Percentiles rank a stretch among this genome's conserved stretches.
Conservation (phyloP, 2,329 filamentous ascomycete genomes). For the Epichloe sylvatica region DNA sequence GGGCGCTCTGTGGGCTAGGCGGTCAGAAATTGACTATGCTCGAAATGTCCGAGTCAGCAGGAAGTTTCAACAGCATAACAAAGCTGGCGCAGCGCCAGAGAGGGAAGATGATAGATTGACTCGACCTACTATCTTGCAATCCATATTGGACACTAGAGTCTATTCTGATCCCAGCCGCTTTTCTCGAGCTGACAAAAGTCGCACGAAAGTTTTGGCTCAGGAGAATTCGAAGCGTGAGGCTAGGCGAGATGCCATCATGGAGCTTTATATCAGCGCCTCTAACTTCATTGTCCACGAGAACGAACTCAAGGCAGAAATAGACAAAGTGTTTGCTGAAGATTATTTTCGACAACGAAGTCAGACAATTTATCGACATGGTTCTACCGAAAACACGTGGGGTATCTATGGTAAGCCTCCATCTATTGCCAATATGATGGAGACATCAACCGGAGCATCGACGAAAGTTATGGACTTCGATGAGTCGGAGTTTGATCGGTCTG, state of each 20-base stretch:
- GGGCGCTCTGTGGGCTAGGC: conserved; percentile 52
- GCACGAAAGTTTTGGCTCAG: conserved; percentile 29
- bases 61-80: conserved; percentile 33
- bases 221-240: conserved; percentile 36
- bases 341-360: conserved; percentile 30
- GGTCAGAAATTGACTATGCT: conserved; percentile 29
- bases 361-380: conserved; percentile 17
- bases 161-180: conserved; percentile 50
- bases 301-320: conserved; percentile 60
- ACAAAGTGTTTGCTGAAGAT: conserved; percentile 58
- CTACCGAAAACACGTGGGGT: conserved; percentile 40
- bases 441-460: conserved; percentile 19
- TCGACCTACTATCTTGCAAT: conserved; percentile 46
- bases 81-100: conserved; percentile 47
- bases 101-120: conserved; percentile 67
- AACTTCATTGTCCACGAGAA: conserved; percentile 74
- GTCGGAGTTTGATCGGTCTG: conserved; percentile 30
- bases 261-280: conserved; percentile 78
- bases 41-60: conserved; percentile 26
- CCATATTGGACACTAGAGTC: conserved; percentile 33
- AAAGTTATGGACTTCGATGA: conserved; percentile 24
- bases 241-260: conserved; percentile 60
- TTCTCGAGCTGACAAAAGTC: conserved; percentile 33
- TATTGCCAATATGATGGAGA: conserved; percentile 30
- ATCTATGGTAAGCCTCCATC: conserved; percentile 30